Percentiles rank a stretch among this genome's conserved stretches.
These are phyloP conservation scores for Penicillium thymicola DNA, from an alignment of 2,329 filamentous ascomycete species.

Conservation along the genomic window DNA sequence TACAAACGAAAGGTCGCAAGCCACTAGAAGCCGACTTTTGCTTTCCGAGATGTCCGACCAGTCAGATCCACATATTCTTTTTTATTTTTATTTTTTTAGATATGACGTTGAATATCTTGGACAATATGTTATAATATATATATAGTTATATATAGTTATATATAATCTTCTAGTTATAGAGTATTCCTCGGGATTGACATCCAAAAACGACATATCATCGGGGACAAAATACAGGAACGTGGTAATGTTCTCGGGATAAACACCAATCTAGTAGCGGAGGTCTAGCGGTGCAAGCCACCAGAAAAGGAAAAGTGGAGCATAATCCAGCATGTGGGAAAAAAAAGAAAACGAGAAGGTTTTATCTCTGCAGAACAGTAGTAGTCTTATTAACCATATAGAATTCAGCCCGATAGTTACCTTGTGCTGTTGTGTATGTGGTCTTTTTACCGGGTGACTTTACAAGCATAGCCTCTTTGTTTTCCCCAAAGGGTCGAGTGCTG, in stretches of 20 bases:
- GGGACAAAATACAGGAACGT: neutral
- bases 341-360: neutral
- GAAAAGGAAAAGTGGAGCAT: conserved; percentile 11
- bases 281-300: conserved; percentile 5
- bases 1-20: conserved; percentile 5
- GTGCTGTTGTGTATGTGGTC: neutral
- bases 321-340: neutral
- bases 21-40: conserved; percentile 8
- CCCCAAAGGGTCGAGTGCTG: neutral
- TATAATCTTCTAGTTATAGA: neutral
- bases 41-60: conserved; percentile 19
- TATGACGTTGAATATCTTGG: too few relatives aligned
- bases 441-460: neutral
- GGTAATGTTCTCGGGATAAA: conserved; percentile 12
- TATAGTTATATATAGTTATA: too few relatives aligned
- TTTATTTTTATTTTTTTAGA: neutral
- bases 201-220: neutral
- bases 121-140: too few relatives aligned
- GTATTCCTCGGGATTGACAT: neutral
- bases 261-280: conserved; percentile 18
- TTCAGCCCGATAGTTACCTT: neutral
- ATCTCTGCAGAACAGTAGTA: neutral
- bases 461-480: neutral
- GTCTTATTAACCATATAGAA: neutral
- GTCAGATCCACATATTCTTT: conserved; percentile 4